Conservation (phyloP, 805 yeast genomes). For the Yarrowia osloensis region DNA sequence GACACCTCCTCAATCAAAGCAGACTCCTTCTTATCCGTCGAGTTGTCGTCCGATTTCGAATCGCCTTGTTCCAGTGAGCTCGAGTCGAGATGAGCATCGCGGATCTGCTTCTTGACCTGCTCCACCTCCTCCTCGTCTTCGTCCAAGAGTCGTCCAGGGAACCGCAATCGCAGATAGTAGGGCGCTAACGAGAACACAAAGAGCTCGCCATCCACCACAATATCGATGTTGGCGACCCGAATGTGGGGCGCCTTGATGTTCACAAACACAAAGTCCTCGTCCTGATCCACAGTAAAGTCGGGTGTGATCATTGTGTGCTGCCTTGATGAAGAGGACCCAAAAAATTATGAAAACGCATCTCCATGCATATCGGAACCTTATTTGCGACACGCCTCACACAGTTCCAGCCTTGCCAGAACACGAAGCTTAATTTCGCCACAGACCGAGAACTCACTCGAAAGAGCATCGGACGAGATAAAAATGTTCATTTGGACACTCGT, state of each 20-base stretch:
- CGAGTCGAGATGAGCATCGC: not conserved
- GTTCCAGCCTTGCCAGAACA: not conserved
- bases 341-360: not conserved
- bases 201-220: constrained; percentile 69
- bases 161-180: constrained; percentile 78
- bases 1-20: not conserved
- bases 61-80: not conserved
- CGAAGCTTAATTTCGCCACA: not conserved
- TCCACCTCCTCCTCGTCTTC: constrained; percentile 39
- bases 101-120: not conserved
- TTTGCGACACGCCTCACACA: not conserved
- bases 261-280: constrained; percentile 66
- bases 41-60: not conserved
- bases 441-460: too few relatives aligned
- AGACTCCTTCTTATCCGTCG: not conserved
- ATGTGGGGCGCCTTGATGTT: constrained; percentile 69
- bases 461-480: too few relatives aligned
- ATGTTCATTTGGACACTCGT: too few relatives aligned
- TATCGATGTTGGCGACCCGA: constrained; percentile 72
- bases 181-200: constrained; percentile 87
- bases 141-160: constrained; percentile 59
- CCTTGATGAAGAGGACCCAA: not conserved
- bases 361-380: not conserved
- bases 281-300: constrained; percentile 71
- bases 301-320: constrained; percentile 76